Percentiles rank a stretch among this genome's conserved stretches.
phyloP scores from a whole-genome alignment of 208 protist species.

The Trypanosoma mega region DNA sequence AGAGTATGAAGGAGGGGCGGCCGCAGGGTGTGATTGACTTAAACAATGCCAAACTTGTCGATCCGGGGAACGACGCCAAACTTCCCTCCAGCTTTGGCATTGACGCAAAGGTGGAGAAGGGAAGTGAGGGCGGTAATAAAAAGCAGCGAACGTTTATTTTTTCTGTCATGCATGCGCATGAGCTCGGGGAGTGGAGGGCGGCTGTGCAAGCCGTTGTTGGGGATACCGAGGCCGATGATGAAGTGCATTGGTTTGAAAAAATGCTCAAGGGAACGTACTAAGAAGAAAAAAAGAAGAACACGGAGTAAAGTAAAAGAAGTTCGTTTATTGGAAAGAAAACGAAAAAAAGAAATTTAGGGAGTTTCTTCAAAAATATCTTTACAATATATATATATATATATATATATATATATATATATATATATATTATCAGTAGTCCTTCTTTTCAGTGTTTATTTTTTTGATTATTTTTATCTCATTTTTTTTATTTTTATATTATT shows the following conservation, averaged over 20 bases:
- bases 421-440: background rate
- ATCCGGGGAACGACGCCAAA: conserved; percentile 22
- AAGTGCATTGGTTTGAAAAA: conserved; percentile 29
- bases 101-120: conserved; percentile 1
- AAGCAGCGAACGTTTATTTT: conserved; percentile 30
- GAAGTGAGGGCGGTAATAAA: conserved; percentile 1
- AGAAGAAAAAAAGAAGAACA: background rate
- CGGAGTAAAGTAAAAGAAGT: no score
- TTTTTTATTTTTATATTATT: conserved; percentile 19
- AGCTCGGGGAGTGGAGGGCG: conserved; percentile 23
- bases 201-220: conserved; percentile 15
- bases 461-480: conserved; percentile 16
- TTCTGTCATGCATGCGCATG: conserved; percentile 15
- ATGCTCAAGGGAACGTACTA: conserved; percentile 27
- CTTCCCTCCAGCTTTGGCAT: conserved; percentile 23
- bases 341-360: background rate
- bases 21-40: conserved; percentile 29
- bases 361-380: background rate
- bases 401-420: conserved; percentile 7
- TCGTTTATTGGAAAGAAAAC: no score
- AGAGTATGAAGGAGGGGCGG: conserved; percentile 19
- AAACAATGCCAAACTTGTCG: conserved; percentile 16
- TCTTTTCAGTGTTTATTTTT: background rate
- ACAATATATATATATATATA: background rate
- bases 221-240: conserved; percentile 8